phyloP scores from a whole-genome alignment of 2,329 filamentous ascomycete genomes.

The Xylariaceae sp. region DNA sequence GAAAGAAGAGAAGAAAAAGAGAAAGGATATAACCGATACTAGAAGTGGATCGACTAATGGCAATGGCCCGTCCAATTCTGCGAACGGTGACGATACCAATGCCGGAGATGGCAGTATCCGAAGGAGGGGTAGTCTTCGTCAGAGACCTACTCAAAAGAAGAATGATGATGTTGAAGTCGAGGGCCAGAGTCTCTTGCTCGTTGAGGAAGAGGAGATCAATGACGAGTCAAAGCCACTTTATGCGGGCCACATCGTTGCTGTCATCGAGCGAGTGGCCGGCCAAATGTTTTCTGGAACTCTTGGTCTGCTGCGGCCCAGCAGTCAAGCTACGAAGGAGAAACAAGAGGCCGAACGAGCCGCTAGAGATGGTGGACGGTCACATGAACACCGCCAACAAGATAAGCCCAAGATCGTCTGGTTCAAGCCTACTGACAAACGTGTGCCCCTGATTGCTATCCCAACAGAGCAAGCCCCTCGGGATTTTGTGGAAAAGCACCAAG shows the following conservation, averaged over 20 bases:
- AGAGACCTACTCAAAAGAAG: conserved; percentile 98
- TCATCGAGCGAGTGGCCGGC: conserved; percentile 92
- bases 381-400: conserved; percentile 82
- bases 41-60: conserved; percentile 72
- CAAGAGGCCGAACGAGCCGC: conserved; percentile 94
- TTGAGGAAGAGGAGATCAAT: conserved; percentile 98
- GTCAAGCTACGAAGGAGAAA: conserved; percentile 98
- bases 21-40: conserved; percentile 96
- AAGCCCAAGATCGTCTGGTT: conserved; percentile 99
- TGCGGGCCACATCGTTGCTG: conserved; percentile 93
- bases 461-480: conserved; percentile 96
- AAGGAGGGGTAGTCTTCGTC: conserved; percentile 88
- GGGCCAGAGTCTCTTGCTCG: conserved; percentile 90
- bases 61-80: conserved; percentile 59
- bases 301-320: conserved; percentile 89
- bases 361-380: conserved; percentile 74
- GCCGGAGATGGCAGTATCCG: conserved; percentile 79
- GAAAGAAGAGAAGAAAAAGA: conserved; percentile 99
- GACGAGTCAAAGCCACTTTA: conserved; percentile 98
- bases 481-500: conserved; percentile 97
- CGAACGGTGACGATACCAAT: conserved; percentile 57
- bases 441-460: conserved; percentile 94
- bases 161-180: conserved; percentile 99
- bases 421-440: conserved; percentile 98
- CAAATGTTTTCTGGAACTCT: conserved; percentile 99